These are phyloP conservation scores for Eucalyptus marginata DNA, from an alignment of 345 rosid genomes.

Conservation along the genomic window DNA sequence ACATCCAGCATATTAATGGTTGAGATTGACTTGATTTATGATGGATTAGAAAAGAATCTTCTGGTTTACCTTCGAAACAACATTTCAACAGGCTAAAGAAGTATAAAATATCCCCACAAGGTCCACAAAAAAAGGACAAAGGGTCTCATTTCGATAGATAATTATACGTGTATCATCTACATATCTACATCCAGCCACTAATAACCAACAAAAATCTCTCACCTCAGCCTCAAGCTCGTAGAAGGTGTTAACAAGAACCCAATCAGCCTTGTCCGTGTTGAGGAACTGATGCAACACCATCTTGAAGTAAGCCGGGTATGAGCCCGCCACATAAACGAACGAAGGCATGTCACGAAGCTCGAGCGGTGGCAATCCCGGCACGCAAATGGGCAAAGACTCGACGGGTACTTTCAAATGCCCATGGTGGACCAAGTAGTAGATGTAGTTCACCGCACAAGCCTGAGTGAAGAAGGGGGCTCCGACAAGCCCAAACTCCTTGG, in stretches of 20 bases:
- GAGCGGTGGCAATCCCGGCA: constrained; percentile 25
- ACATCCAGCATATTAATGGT: no score
- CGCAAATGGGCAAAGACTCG: background rate
- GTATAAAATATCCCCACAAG: background rate
- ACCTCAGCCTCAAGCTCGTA: constrained; percentile 39
- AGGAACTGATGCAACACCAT: constrained; percentile 39
- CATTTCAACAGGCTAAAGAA: background rate
- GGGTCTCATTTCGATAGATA: background rate
- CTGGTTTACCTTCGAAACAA: background rate
- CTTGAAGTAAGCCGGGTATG: constrained; percentile 42
- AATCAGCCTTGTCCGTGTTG: constrained; percentile 30
- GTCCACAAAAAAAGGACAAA: background rate
- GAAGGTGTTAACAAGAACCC: constrained; percentile 28
- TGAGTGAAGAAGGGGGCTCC: constrained; percentile 69
- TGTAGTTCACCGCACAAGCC: constrained; percentile 40
- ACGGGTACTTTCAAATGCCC: constrained; percentile 33
- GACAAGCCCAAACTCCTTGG: constrained; percentile 28
- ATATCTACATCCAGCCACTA: background rate
- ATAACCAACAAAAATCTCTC: background rate
- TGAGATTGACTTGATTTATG: background rate
- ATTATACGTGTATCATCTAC: background rate
- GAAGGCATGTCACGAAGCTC: constrained; percentile 51
- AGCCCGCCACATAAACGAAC: constrained; percentile 20
- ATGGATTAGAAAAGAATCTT: background rate
- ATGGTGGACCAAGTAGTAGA: constrained; percentile 26